Conservation (phyloP, 352 stramenopile genomes). For the Phytophthora brassicae region DNA sequence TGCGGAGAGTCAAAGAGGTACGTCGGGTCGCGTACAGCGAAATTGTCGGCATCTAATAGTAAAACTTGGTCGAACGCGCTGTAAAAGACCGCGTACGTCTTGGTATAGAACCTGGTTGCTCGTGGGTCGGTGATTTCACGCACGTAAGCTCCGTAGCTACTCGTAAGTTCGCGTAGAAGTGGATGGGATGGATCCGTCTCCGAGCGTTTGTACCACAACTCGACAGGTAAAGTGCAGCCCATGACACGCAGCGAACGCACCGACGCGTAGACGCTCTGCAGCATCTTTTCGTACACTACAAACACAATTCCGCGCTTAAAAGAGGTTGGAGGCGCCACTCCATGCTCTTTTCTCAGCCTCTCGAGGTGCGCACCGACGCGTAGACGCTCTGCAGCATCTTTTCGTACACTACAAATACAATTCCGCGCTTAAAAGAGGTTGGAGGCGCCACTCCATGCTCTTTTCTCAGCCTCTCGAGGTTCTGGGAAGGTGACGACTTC, state of each 20-base stretch:
- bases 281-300: slow-evolving; percentile 54
- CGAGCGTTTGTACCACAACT: slow-evolving; percentile 66
- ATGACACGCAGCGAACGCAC: slow-evolving; percentile 41
- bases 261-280: slow-evolving; percentile 53
- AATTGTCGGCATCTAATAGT: slow-evolving; percentile 79
- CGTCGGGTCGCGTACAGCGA: slow-evolving; percentile 60
- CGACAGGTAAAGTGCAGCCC: slow-evolving; percentile 56
- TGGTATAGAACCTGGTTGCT: slow-evolving; percentile 66
- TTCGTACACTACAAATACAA: slow-evolving; percentile 59
- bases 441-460: no score
- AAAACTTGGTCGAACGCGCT: slow-evolving; percentile 74
- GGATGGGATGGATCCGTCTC: slow-evolving; percentile 51
- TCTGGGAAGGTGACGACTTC: background rate
- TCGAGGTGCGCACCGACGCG: slow-evolving; percentile 40
- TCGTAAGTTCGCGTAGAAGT: slow-evolving; percentile 42
- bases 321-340: slow-evolving; percentile 3
- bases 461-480: slow-evolving; percentile 11
- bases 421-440: slow-evolving; percentile 32
- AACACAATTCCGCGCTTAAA: slow-evolving; percentile 47
- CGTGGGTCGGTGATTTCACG: slow-evolving; percentile 62
- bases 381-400: slow-evolving; percentile 55
- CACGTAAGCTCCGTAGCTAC: slow-evolving; percentile 46
- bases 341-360: slow-evolving; percentile 6
- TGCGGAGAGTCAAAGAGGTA: slow-evolving; percentile 60
- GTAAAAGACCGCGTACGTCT: slow-evolving; percentile 77